These are phyloP conservation scores for Fraxinus ornus DNA, from an alignment of 305 asterid genomes.

Conservation along the genomic window DNA sequence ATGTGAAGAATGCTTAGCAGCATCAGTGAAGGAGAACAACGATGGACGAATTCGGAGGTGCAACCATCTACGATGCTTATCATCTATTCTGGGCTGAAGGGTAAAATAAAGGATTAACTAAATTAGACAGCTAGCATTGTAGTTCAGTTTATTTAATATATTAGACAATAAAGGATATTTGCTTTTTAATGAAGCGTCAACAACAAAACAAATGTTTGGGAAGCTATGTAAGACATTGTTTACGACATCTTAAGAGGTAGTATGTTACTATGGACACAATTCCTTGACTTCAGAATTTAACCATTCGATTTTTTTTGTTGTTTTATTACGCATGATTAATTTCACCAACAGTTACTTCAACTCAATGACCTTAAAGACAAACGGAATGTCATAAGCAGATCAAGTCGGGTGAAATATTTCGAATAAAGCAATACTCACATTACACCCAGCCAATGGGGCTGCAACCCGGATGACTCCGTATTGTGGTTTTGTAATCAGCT, in stretches of 20 bases:
- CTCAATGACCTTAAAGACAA: not conserved
- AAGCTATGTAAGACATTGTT: not conserved
- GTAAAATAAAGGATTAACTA: not conserved
- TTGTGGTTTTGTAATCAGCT: slow-evolving; percentile 48
- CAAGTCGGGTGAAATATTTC: not conserved
- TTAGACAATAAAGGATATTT: not conserved
- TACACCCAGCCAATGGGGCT: slow-evolving; percentile 94
- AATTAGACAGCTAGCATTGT: not conserved
- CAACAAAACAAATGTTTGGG: not conserved
- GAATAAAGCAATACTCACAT: slow-evolving; percentile 51
- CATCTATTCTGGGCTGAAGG: slow-evolving; percentile 82
- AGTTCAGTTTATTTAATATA: not conserved
- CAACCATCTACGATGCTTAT: slow-evolving; percentile 80
- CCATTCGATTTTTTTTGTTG: not conserved
- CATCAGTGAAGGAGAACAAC: slow-evolving; percentile 56
- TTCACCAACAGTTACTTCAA: not conserved
- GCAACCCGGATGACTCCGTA: slow-evolving; percentile 75
- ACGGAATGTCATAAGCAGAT: not conserved
- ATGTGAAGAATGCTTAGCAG: slow-evolving; percentile 36
- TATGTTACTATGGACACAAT: not conserved
- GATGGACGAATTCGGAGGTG: slow-evolving; percentile 94
- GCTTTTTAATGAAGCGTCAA: not conserved
- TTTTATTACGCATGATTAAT: not conserved
- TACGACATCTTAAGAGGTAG: not conserved
- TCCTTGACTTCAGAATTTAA: not conserved